These are phyloP conservation scores for Tephrocybe sp. DNA, from an alignment of 768 basidiomycete species.

Conservation along the genomic window DNA sequence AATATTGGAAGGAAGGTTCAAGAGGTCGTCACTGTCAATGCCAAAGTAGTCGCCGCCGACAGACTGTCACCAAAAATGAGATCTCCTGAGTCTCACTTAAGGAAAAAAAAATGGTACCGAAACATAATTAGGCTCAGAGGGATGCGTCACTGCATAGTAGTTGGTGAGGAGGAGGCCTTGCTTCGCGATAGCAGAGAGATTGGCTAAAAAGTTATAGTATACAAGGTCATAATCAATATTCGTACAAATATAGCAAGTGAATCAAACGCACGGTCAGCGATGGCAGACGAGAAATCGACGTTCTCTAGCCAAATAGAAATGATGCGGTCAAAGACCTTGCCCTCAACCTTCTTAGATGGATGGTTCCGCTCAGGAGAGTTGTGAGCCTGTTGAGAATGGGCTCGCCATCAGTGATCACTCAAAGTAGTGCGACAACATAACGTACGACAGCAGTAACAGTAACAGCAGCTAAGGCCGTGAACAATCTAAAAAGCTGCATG, in stretches of 20 bases:
- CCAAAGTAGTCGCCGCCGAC: constrained; percentile 28
- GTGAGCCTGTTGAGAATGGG: not conserved
- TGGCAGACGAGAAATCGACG: constrained; percentile 40
- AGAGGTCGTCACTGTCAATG: constrained; percentile 37
- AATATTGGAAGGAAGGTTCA: constrained; percentile 41
- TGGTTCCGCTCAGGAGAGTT: not conserved
- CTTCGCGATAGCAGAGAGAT: constrained; percentile 35
- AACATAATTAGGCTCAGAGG: constrained; percentile 62
- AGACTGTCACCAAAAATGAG: not conserved
- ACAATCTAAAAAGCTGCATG: too few relatives aligned
- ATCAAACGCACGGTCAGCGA: constrained; percentile 20
- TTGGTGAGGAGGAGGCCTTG: constrained; percentile 48
- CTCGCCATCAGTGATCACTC: too few relatives aligned
- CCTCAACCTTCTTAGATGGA: constrained; percentile 5
- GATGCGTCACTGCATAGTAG: constrained; percentile 51
- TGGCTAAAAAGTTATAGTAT: constrained; percentile 9
- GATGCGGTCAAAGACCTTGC: constrained; percentile 28
- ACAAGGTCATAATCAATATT: not conserved
- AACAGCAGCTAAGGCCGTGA: too few relatives aligned
- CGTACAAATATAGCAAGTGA: not conserved
- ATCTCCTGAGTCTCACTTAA: constrained; percentile 13
- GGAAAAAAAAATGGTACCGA: constrained; percentile 23
- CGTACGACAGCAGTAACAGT: too few relatives aligned
- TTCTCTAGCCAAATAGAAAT: constrained; percentile 59
- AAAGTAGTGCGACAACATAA: too few relatives aligned